Evolutionary conservation across 1,284 basidiomycete species (phyloP).

Genomic region (Schizophyllum amplum): DNA sequence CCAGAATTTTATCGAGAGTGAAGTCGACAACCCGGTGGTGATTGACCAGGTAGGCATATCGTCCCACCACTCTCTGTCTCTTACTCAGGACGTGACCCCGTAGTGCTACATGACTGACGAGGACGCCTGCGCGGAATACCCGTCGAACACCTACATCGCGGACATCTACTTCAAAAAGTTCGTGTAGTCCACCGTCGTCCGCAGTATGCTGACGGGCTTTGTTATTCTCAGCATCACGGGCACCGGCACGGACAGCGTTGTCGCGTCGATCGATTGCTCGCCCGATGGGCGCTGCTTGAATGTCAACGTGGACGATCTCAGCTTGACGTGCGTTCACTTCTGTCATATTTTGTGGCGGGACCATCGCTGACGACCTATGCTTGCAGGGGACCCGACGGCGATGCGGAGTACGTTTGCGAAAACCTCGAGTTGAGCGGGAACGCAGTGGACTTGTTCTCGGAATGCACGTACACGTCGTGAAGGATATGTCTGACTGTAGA

Average conservation of each 20-base stretch:
- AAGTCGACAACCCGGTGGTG: slow-evolving; percentile 48
- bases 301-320: slow-evolving; percentile 40
- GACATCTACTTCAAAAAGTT: slow-evolving; percentile 44
- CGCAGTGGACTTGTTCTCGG: slow-evolving; percentile 24
- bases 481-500: no score
- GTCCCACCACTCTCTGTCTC: background rate
- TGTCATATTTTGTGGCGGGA: background rate
- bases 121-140: slow-evolving; percentile 37
- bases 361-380: slow-evolving; percentile 7
- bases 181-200: slow-evolving; percentile 7
- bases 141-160: slow-evolving; percentile 44
- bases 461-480: slow-evolving; percentile 21
- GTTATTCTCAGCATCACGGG: slow-evolving; percentile 41
- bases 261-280: slow-evolving; percentile 51
- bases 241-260: slow-evolving; percentile 43
- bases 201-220: background rate
- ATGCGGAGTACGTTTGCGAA: slow-evolving; percentile 33
- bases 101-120: slow-evolving; percentile 48
- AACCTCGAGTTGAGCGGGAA: slow-evolving; percentile 31
- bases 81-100: background rate
- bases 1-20: slow-evolving; percentile 37
- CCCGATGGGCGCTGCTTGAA: slow-evolving; percentile 41
- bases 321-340: slow-evolving; percentile 26
- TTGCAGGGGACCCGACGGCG: slow-evolving; percentile 26
- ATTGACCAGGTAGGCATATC: slow-evolving; percentile 39